Evolutionary conservation across 1,284 basidiomycete species (phyloP).

Genomic region (Microbotryum lychnidis-dioicae): DNA sequence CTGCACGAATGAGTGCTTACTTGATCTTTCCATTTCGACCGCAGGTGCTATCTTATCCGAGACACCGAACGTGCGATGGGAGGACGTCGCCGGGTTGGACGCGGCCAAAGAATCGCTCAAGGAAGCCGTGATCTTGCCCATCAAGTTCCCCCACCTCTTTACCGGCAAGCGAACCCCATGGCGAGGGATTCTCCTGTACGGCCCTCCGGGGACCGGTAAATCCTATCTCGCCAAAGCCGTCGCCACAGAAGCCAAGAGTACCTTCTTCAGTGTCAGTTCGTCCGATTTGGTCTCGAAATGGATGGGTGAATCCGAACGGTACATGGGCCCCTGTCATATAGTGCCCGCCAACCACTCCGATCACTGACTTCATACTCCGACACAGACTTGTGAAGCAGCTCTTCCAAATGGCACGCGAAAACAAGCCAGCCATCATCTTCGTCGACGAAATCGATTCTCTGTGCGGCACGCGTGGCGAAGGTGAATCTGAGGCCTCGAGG

Average conservation of each 20-base stretch:
- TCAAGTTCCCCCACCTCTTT: conserved; percentile 97
- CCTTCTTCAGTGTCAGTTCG: conserved; percentile 94
- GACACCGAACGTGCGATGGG: conserved; percentile 94
- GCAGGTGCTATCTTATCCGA: conserved; percentile 80
- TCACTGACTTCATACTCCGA: not conserved
- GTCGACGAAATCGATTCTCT: conserved; percentile 98
- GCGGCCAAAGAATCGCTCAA: conserved; percentile 92
- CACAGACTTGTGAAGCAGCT: conserved; percentile 89
- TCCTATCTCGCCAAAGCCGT: conserved; percentile 95
- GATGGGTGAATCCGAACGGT: conserved; percentile 98
- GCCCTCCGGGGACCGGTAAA: conserved; percentile 92
- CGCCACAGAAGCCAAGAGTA: conserved; percentile 96
- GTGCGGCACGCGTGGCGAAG: conserved; percentile 88
- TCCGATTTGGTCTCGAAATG: conserved; percentile 97
- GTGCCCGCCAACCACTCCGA: not conserved
- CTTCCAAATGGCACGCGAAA: conserved; percentile 91
- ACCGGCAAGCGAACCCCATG: conserved; percentile 97
- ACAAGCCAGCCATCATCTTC: conserved; percentile 96
- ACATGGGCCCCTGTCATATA: conserved; percentile 34
- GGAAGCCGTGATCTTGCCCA: conserved; percentile 95
- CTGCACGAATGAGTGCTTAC: not conserved
- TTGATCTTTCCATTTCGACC: too few relatives aligned
- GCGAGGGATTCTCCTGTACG: conserved; percentile 91
- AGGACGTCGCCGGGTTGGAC: conserved; percentile 92
- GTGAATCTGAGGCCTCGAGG: conserved; percentile 88